These are phyloP conservation scores for Botrytis fragariae DNA, from an alignment of 2,329 filamentous ascomycete species.

Conservation along the genomic window DNA sequence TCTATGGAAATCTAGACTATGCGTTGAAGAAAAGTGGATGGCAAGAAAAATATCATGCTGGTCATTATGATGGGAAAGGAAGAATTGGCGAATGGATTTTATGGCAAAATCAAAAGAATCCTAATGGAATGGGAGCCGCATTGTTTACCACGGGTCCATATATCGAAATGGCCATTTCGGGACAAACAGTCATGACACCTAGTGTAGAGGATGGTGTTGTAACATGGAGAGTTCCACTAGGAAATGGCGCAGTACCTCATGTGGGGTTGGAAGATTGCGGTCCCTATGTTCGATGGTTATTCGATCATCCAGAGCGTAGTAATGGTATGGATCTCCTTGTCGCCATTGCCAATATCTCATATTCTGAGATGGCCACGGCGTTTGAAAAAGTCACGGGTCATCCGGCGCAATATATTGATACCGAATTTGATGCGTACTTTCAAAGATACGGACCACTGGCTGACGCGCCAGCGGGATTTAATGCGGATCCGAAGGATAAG, in stretches of 20 bases:
- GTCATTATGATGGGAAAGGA: constrained; percentile 51
- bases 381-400: constrained; percentile 46
- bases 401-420: constrained; percentile 43
- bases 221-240: constrained; percentile 45
- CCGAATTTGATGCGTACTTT: constrained; percentile 40
- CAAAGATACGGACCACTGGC: constrained; percentile 25
- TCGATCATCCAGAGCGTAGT: constrained; percentile 45
- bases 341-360: constrained; percentile 44
- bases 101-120: constrained; percentile 41
- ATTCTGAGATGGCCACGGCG: constrained; percentile 42
- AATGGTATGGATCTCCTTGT: constrained; percentile 48
- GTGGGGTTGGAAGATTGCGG: constrained; percentile 49
- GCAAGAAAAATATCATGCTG: constrained; percentile 45
- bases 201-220: constrained; percentile 43
- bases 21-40: constrained; percentile 48
- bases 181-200: constrained; percentile 43
- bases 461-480: constrained; percentile 39
- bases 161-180: constrained; percentile 45
- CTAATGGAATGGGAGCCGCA: constrained; percentile 39
- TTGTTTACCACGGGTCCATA: constrained; percentile 47
- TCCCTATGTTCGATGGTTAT: constrained; percentile 48
- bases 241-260: constrained; percentile 43
- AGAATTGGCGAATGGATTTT: constrained; percentile 47
- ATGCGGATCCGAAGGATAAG: constrained; percentile 39
- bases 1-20: constrained; percentile 51